A percentile compares a stretch with the other conserved stretches of the same genome.
These are phyloP conservation scores for Tolypocladium tundrense DNA, from an alignment of 2,329 filamentous ascomycete genomes.

Conservation along the genomic window DNA sequence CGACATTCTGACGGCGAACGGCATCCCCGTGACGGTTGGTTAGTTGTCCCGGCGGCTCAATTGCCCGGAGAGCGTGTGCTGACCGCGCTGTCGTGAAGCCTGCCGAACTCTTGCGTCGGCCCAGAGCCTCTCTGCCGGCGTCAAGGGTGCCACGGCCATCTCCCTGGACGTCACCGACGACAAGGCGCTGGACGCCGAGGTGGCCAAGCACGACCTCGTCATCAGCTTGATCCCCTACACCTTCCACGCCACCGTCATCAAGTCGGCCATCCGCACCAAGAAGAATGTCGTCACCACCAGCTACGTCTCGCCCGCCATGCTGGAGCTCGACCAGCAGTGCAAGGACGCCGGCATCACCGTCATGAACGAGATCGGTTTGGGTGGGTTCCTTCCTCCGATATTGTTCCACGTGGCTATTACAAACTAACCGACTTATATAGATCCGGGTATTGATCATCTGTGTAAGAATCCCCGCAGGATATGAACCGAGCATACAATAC, in stretches of 20 bases:
- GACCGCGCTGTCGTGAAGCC: conserved; percentile 34
- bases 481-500: neutral
- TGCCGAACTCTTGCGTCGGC: conserved; percentile 74
- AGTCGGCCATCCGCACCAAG: conserved; percentile 85
- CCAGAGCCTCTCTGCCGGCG: conserved; percentile 61
- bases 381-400: neutral
- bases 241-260: conserved; percentile 81
- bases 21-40: conserved; percentile 56
- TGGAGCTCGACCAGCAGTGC: conserved; percentile 70
- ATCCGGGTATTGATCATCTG: conserved; percentile 64
- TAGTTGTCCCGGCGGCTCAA: conserved; percentile 16
- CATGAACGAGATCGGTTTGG: conserved; percentile 87
- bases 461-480: conserved; percentile 11
- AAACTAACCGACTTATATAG: conserved; percentile 14
- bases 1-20: conserved; percentile 50
- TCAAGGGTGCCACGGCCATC: conserved; percentile 65
- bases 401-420: neutral
- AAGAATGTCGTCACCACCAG: conserved; percentile 93
- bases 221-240: conserved; percentile 86
- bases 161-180: conserved; percentile 75
- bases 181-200: conserved; percentile 66
- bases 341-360: conserved; percentile 93
- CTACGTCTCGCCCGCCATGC: conserved; percentile 88
- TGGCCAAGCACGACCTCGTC: conserved; percentile 70
- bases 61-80: neutral